These are phyloP conservation scores for Austroboletus rostrupii DNA, from an alignment of 1,284 basidiomycete genomes.

Conservation along the genomic window DNA sequence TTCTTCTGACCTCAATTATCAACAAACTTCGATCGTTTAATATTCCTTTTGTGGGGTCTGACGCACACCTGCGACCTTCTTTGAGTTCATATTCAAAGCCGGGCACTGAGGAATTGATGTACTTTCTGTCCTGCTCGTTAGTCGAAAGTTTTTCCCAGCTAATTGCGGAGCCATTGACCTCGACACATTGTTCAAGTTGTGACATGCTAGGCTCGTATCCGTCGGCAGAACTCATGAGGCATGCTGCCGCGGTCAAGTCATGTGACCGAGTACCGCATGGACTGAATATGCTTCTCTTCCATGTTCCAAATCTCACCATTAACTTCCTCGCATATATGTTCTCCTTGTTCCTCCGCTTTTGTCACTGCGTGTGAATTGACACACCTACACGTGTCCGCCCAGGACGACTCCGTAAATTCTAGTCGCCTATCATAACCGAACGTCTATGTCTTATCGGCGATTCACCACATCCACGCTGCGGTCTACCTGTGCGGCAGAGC, in stretches of 20 bases:
- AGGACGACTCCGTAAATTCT: neutral
- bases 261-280: conserved; percentile 1
- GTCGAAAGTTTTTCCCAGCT: neutral
- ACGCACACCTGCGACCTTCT: neutral
- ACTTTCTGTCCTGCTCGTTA: neutral
- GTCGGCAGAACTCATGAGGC: neutral
- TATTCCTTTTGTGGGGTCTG: conserved; percentile 4
- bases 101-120: conserved; percentile 1
- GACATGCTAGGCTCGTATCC: neutral
- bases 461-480: neutral
- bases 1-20: conserved; percentile 19
- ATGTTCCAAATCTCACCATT: neutral
- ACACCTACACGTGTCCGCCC: neutral
- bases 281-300: neutral
- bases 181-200: neutral
- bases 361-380: neutral
- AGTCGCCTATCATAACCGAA: neutral
- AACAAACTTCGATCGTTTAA: conserved; percentile 13
- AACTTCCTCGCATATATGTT: neutral
- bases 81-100: conserved; percentile 6
- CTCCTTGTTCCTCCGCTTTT: neutral
- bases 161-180: neutral
- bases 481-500: neutral
- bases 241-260: neutral
- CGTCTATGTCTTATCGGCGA: conserved; percentile 2